Conservation (phyloP, 768 basidiomycete species). For the Cubamyces sp. region DNA sequence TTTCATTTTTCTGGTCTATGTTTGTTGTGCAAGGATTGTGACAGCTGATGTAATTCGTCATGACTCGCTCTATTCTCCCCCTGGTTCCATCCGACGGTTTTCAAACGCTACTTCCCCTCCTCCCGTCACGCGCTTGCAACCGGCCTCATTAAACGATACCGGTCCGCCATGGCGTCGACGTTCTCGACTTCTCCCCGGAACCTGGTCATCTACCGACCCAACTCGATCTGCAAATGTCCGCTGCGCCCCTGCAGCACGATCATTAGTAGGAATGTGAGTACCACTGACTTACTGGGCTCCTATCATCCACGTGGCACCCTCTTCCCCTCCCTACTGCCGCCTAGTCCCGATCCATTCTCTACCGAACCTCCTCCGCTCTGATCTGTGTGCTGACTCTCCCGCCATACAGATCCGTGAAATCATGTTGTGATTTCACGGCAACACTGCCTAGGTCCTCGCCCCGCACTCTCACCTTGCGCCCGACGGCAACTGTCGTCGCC, state of each 20-base stretch:
- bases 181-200: constrained; percentile 9
- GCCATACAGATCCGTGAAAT: constrained; percentile 52
- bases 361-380: constrained; percentile 9
- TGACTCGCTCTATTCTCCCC: constrained; percentile 11
- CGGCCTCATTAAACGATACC: no score
- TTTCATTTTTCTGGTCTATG: constrained; percentile 4
- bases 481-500: not conserved
- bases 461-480: not conserved
- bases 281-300: constrained; percentile 2
- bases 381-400: constrained; percentile 4
- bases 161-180: not conserved
- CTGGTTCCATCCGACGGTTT: constrained; percentile 3
- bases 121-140: no score
- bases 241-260: constrained; percentile 50
- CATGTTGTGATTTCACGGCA: constrained; percentile 43
- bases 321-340: not conserved
- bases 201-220: not conserved
- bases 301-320: constrained; percentile 10
- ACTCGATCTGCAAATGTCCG: not conserved
- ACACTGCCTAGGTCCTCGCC: not conserved
- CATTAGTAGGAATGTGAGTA: constrained; percentile 72
- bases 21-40: constrained; percentile 13
- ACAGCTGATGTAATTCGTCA: constrained; percentile 25
- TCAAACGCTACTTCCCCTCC: no score
- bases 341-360: not conserved